Conservation (phyloP, 2,329 filamentous ascomycete species). For the Pseudogymnoascus sp. region DNA sequence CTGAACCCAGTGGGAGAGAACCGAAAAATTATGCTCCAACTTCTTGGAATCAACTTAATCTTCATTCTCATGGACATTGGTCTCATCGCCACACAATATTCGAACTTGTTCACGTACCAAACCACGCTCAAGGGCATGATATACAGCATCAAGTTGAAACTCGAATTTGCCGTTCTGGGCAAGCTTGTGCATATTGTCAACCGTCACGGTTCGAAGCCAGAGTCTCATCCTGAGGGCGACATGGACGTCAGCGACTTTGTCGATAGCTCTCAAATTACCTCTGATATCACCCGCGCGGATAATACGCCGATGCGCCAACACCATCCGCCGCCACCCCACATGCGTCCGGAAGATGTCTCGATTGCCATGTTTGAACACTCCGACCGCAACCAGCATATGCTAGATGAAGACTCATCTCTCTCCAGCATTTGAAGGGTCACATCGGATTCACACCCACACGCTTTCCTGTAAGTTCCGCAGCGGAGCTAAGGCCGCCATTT, state of each 20-base stretch:
- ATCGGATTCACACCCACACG: neutral
- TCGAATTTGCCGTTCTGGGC: slow-evolving; percentile 41
- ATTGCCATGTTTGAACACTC: slow-evolving; percentile 9
- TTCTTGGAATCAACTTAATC: slow-evolving; percentile 39
- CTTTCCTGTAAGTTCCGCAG: neutral
- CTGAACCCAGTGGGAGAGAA: slow-evolving; percentile 12
- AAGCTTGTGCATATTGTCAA: slow-evolving; percentile 4
- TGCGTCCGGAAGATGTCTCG: neutral
- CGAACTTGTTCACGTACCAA: slow-evolving; percentile 31
- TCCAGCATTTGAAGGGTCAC: neutral
- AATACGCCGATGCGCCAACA: neutral
- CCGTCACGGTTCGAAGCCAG: neutral
- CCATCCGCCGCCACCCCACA: neutral
- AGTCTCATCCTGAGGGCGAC: neutral
- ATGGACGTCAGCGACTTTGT: slow-evolving; percentile 3
- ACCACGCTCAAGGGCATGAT: slow-evolving; percentile 33
- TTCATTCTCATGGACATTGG: slow-evolving; percentile 40
- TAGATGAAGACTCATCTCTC: neutral
- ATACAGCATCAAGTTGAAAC: slow-evolving; percentile 38
- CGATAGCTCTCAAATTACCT: neutral
- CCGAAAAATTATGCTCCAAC: slow-evolving; percentile 33
- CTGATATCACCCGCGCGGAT: neutral
- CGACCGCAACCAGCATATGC: neutral
- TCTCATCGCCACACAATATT: slow-evolving; percentile 32
- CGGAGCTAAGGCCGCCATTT: neutral